These are phyloP conservation scores for Nemania sp. DNA, from an alignment of 2,329 filamentous ascomycete genomes.

Conservation along the genomic window DNA sequence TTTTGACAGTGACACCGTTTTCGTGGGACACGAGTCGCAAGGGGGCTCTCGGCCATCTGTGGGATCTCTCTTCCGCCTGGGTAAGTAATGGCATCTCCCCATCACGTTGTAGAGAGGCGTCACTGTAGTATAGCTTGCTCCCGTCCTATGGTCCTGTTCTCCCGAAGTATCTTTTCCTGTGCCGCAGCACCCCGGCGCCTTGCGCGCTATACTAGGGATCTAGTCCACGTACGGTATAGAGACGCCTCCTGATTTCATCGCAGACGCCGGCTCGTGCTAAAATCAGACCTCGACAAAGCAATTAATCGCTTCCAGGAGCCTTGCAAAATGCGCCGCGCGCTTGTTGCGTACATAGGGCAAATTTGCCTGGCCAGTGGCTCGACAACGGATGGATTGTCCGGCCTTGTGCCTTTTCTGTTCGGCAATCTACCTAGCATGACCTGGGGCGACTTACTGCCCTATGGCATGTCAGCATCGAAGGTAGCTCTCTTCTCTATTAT, in stretches of 20 bases:
- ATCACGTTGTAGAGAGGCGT: conserved; percentile 16
- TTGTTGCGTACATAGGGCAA: conserved; percentile 22
- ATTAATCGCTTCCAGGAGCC: conserved; percentile 13
- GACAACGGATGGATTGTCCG: conserved; percentile 34
- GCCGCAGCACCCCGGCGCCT: conserved; percentile 17
- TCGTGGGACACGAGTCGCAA: background rate
- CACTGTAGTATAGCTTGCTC: background rate
- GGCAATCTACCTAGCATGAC: conserved; percentile 42
- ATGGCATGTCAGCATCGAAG: conserved; percentile 42
- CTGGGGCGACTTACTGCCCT: conserved; percentile 42
- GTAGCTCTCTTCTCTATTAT: conserved; percentile 41
- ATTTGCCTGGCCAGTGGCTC: conserved; percentile 32
- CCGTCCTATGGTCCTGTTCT: conserved; percentile 7
- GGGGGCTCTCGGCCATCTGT: conserved; percentile 16
- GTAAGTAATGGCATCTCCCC: conserved; percentile 13
- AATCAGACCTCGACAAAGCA: conserved; percentile 15
- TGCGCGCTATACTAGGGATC: background rate
- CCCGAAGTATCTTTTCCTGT: conserved; percentile 5
- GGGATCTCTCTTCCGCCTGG: conserved; percentile 6
- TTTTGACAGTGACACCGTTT: background rate
- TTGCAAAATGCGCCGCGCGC: conserved; percentile 22
- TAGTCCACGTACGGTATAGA: background rate
- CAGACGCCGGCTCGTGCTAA: conserved; percentile 16
- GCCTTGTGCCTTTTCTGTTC: conserved; percentile 32
- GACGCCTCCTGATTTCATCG: conserved; percentile 3